A percentile compares a stretch with the other conserved stretches of the same genome.
These are phyloP conservation scores for Aspergillus sp. DNA, from an alignment of 2,329 filamentous ascomycete genomes.

Conservation along the genomic window DNA sequence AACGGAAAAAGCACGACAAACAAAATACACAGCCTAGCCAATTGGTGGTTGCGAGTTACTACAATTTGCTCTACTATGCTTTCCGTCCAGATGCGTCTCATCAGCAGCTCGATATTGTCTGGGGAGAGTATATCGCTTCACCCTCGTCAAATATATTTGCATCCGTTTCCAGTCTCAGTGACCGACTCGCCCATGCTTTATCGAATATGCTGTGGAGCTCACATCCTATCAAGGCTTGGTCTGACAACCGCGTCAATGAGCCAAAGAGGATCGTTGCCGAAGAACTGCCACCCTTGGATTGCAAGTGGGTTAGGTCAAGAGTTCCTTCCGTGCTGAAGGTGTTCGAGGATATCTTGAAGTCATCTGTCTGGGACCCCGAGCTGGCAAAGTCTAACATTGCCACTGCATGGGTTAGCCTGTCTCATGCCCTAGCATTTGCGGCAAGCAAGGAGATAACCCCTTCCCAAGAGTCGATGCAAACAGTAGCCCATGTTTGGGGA, in stretches of 20 bases:
- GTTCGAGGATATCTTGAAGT: conserved; percentile 54
- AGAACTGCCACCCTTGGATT: conserved; percentile 81
- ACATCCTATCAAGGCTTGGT: conserved; percentile 62
- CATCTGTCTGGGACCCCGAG: conserved; percentile 50
- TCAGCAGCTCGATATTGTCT: conserved; percentile 70
- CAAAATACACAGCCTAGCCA: conserved; percentile 49
- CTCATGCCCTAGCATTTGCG: conserved; percentile 59
- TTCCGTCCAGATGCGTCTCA: conserved; percentile 68
- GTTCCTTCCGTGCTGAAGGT: conserved; percentile 63
- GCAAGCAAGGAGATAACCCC: conserved; percentile 86
- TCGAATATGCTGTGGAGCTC: conserved; percentile 61
- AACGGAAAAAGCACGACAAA: conserved; percentile 60
- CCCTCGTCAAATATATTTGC: conserved; percentile 61
- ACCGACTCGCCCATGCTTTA: conserved; percentile 67
- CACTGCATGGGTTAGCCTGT: conserved; percentile 61
- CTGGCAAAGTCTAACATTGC: conserved; percentile 49
- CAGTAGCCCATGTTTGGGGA: conserved; percentile 70
- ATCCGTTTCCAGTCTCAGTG: conserved; percentile 51
- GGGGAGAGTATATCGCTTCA: conserved; percentile 71
- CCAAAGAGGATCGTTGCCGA: conserved; percentile 59
- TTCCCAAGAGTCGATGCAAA: conserved; percentile 76
- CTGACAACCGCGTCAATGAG: conserved; percentile 68
- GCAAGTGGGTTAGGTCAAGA: conserved; percentile 82
- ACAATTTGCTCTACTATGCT: conserved; percentile 79
- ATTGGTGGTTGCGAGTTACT: conserved; percentile 69